phyloP scores from a whole-genome alignment of 202 grass and related monocot species.

The Saccharum hybrid region DNA sequence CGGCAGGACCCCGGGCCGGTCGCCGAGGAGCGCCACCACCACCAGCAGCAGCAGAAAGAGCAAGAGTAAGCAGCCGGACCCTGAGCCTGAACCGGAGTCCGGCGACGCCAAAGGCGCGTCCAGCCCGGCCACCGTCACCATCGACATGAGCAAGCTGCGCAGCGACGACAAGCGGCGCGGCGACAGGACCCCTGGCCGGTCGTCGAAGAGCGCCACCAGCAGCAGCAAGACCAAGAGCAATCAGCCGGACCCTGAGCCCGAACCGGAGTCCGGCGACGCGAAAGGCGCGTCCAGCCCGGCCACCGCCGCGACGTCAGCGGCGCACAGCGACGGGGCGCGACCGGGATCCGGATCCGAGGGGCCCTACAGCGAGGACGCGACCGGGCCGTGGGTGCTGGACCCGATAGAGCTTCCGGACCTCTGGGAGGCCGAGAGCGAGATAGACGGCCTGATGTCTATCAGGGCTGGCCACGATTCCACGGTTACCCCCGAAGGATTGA shows the following conservation, averaged over 20 bases:
- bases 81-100: too few species aligned
- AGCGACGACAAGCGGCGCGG: slow-evolving; percentile 51
- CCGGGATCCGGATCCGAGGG: slow-evolving; percentile 41
- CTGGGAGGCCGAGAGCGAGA: slow-evolving; percentile 42
- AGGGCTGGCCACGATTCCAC: too few species aligned
- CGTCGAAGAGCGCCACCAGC: too few species aligned
- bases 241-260: too few species aligned
- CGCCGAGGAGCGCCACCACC: too few species aligned
- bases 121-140: slow-evolving; percentile 1
- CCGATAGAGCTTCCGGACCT: not conserved
- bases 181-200: slow-evolving; percentile 14
- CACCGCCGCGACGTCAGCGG: not conserved
- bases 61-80: too few species aligned
- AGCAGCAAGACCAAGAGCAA: too few species aligned
- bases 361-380: slow-evolving; percentile 41
- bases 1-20: not conserved
- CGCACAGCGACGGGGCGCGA: slow-evolving; percentile 55
- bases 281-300: not conserved
- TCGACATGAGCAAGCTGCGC: slow-evolving; percentile 47
- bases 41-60: too few species aligned
- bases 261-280: not conserved
- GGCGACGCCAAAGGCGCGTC: too few species aligned
- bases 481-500: not conserved
- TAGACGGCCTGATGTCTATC: slow-evolving; percentile 48
- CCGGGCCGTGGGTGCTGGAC: slow-evolving; percentile 21